phyloP scores from a whole-genome alignment of 2,329 filamentous ascomycete species.

The Exophiala oligosperma region DNA sequence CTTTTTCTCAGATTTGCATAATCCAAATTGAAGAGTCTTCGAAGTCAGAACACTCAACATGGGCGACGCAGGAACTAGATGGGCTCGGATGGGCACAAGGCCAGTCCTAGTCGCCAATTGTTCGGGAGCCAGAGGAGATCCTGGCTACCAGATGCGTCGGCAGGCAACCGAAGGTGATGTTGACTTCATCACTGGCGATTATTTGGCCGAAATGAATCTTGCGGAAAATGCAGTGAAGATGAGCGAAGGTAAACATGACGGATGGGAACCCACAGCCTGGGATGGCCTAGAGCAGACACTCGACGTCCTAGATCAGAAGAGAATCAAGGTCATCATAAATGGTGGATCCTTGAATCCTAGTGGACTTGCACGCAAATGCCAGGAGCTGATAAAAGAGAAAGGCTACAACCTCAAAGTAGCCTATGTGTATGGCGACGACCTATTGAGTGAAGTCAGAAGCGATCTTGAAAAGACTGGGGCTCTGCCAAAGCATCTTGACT shows the following conservation, averaged over 20 bases:
- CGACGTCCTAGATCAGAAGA: conserved; percentile 46
- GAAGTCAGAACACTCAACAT: conserved; percentile 7
- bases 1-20: too few species aligned
- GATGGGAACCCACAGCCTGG: conserved; percentile 51
- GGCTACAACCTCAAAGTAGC: conserved; percentile 33
- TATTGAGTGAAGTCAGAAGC: conserved; percentile 37
- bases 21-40: too few species aligned
- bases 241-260: conserved; percentile 42
- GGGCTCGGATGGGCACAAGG: conserved; percentile 16
- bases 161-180: conserved; percentile 39
- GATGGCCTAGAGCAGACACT: conserved; percentile 50
- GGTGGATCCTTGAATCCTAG: conserved; percentile 58
- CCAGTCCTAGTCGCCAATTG: conserved; percentile 38
- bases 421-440: conserved; percentile 47
- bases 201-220: conserved; percentile 49
- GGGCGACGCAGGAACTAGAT: conserved; percentile 17
- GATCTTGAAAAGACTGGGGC: conserved; percentile 35
- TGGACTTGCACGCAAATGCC: conserved; percentile 48
- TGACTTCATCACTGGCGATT: conserved; percentile 58
- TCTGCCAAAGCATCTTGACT: conserved; percentile 44
- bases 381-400: conserved; percentile 36
- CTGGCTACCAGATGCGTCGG: conserved; percentile 39
- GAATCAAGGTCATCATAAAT: conserved; percentile 58
- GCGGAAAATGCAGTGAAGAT: conserved; percentile 47
- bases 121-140: conserved; percentile 37